These are phyloP conservation scores for Salinomyces thailandicus DNA, from an alignment of 2,329 filamentous ascomycete species.

Conservation along the genomic window DNA sequence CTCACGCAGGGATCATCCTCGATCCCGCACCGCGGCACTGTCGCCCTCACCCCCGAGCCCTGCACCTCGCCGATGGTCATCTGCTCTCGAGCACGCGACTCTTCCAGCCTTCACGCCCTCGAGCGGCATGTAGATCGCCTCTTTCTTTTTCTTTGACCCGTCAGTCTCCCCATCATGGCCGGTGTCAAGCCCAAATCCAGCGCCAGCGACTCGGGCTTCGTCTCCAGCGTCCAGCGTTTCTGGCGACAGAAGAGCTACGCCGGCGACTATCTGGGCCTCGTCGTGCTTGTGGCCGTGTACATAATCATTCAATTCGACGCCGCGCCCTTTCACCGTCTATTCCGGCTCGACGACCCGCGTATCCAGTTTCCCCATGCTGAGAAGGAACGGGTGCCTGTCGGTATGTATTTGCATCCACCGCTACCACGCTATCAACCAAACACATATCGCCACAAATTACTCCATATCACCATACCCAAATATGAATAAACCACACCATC, in stretches of 20 bases:
- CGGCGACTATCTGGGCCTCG: constrained; percentile 75
- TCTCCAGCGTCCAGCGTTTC: constrained; percentile 15
- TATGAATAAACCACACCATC: too few species aligned
- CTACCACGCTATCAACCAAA: too few species aligned
- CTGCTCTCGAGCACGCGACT: constrained; percentile 7
- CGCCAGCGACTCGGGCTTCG: constrained; percentile 2
- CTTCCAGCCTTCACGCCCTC: constrained; percentile 18
- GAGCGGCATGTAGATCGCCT: too few species aligned
- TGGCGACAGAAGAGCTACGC: constrained; percentile 68
- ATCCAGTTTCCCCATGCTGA: constrained; percentile 82
- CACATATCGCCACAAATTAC: neutral
- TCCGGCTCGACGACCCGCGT: constrained; percentile 71
- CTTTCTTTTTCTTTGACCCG: neutral
- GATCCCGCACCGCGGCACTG: too few species aligned
- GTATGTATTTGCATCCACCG: too few species aligned
- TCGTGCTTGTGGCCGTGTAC: constrained; percentile 58
- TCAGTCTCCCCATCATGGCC: constrained; percentile 1
- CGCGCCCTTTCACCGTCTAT: constrained; percentile 89
- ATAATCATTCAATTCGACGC: constrained; percentile 53
- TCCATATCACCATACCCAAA: neutral
- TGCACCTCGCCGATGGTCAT: constrained; percentile 6
- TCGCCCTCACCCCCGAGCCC: constrained; percentile 28
- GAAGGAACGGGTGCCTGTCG: constrained; percentile 69
- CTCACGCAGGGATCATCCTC: too few species aligned
- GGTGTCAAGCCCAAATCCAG: constrained; percentile 1